Evolutionary conservation across 805 yeast species (phyloP).

Genomic region (Diddensiella transvaalensis): DNA sequence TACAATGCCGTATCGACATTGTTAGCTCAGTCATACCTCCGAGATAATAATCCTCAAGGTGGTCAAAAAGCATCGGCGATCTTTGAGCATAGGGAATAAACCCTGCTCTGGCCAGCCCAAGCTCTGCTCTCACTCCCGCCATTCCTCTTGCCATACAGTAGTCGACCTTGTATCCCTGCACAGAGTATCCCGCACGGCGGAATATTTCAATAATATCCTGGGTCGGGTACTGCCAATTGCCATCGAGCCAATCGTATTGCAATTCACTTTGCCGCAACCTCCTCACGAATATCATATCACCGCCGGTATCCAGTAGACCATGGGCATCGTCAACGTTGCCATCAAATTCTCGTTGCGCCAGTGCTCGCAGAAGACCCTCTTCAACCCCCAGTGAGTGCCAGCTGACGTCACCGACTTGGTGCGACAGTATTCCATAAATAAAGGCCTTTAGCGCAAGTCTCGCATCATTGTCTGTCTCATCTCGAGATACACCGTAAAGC

Average conservation of each 20-base stretch:
- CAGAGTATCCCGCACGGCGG: conserved; percentile 35
- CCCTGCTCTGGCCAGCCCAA: conserved; percentile 33
- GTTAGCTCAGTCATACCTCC: conserved; percentile 54
- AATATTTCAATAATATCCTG: conserved; percentile 44
- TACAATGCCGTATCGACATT: conserved; percentile 39
- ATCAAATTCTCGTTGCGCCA: conserved; percentile 52
- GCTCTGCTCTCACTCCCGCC: conserved; percentile 49
- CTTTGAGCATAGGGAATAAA: conserved; percentile 33
- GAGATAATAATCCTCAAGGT: conserved; percentile 45
- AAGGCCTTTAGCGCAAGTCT: conserved; percentile 45
- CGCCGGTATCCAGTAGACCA: conserved; percentile 53
- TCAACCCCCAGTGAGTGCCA: conserved; percentile 62
- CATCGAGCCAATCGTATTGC: conserved; percentile 28
- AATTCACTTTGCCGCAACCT: conserved; percentile 35
- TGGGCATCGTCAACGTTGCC: conserved; percentile 52
- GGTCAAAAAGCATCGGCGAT: conserved; percentile 44
- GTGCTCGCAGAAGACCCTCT: conserved; percentile 52
- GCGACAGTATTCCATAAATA: conserved; percentile 54
- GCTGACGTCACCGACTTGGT: conserved; percentile 60
- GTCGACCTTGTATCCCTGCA: conserved; percentile 36
- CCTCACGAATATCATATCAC: conserved; percentile 52
- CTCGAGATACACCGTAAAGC: neutral
- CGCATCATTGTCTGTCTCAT: neutral
- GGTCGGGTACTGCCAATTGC: conserved; percentile 38
- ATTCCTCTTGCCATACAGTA: conserved; percentile 56